A percentile compares a stretch with the other conserved stretches of the same genome.
These are phyloP conservation scores for Russula foetens DNA, from an alignment of 768 basidiomycete genomes.

Conservation along the genomic window DNA sequence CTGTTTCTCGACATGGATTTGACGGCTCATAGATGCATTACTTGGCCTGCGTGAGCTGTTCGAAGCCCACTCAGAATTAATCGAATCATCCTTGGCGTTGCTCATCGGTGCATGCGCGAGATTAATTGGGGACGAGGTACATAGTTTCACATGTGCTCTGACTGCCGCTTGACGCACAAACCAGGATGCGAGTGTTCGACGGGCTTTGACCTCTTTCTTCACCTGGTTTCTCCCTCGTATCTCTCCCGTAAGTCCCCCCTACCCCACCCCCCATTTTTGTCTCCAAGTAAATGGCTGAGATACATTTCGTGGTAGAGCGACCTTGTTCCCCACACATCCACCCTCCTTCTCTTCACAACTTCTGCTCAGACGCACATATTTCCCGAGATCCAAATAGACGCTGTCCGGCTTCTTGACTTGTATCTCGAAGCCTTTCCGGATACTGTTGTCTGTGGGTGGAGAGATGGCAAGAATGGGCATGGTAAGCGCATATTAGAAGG, in stretches of 20 bases:
- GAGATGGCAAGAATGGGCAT: constrained; percentile 39
- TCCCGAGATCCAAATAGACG: constrained; percentile 89
- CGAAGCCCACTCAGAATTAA: constrained; percentile 47
- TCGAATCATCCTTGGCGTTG: constrained; percentile 43
- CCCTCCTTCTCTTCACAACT: constrained; percentile 76
- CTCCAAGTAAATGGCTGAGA: neutral
- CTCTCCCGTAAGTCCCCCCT: constrained; percentile 38
- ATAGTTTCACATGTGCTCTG: constrained; percentile 16
- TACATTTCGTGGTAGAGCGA: constrained; percentile 40
- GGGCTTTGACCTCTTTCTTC: constrained; percentile 58
- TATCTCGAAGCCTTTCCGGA: constrained; percentile 64
- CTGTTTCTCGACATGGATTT: neutral
- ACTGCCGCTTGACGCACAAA: neutral
- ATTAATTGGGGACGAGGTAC: constrained; percentile 75
- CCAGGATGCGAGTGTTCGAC: constrained; percentile 77
- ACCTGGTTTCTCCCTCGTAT: constrained; percentile 64
- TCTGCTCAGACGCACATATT: constrained; percentile 94
- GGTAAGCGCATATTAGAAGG: constrained; percentile 66
- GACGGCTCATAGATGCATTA: constrained; percentile 51
- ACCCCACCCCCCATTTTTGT: neutral
- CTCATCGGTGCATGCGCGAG: constrained; percentile 58
- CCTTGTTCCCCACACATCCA: constrained; percentile 63
- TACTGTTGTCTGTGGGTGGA: constrained; percentile 62
- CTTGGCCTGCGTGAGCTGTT: constrained; percentile 66
- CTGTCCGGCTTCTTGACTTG: constrained; percentile 70